phyloP scores from a whole-genome alignment of 768 basidiomycete genomes.

The Ephemerocybe angulata region DNA sequence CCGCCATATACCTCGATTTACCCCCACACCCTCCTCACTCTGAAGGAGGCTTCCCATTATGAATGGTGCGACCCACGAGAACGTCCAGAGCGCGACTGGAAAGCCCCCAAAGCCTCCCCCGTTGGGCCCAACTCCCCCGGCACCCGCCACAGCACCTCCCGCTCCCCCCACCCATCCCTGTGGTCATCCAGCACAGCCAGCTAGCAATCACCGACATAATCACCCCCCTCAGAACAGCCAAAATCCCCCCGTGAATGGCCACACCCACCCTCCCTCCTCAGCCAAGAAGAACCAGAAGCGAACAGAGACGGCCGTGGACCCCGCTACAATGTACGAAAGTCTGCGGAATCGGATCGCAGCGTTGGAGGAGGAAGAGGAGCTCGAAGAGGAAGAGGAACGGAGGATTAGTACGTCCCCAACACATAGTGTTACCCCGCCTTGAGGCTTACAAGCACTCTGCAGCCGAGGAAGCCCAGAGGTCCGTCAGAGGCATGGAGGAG shows the following conservation, averaged over 20 bases:
- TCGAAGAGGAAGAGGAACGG: conserved; percentile 84
- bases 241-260: neutral
- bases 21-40: neutral
- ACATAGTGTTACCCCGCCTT: conserved; percentile 9
- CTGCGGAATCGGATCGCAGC: conserved; percentile 87
- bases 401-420: conserved; percentile 55
- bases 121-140: conserved; percentile 56
- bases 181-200: conserved; percentile 27
- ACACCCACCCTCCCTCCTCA: conserved; percentile 26
- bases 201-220: conserved; percentile 20
- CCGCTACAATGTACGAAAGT: conserved; percentile 83
- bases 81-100: conserved; percentile 27
- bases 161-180: conserved; percentile 45
- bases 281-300: conserved; percentile 66
- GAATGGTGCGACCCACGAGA: conserved; percentile 43
- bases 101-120: conserved; percentile 51
- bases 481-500: conserved; percentile 78
- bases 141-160: conserved; percentile 56
- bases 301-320: conserved; percentile 69
- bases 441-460: conserved; percentile 17
- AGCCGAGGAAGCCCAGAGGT: conserved; percentile 89
- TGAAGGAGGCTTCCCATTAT: conserved; percentile 30
- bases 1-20: too few species aligned
- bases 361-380: conserved; percentile 81
- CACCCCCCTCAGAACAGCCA: conserved; percentile 22